Evolutionary conservation across 1,139 yeast genomes (phyloP).

Genomic region (Geotrichum bryndzae): DNA sequence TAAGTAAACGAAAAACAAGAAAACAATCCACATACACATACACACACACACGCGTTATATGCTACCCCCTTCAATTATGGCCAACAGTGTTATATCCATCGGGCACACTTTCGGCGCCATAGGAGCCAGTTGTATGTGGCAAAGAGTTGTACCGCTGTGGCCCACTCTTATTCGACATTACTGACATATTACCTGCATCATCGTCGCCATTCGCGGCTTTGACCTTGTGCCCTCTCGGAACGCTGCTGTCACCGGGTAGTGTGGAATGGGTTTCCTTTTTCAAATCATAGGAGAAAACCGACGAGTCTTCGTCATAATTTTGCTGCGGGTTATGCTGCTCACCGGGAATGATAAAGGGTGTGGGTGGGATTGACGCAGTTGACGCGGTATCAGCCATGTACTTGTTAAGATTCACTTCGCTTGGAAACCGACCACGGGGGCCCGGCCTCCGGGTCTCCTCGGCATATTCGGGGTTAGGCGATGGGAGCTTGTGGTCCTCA

Average conservation of each 20-base stretch:
- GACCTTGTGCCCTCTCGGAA: neutral
- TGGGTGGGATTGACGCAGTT: neutral
- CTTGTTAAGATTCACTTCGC: conserved; percentile 13
- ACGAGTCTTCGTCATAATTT: conserved; percentile 23
- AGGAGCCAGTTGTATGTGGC: conserved; percentile 31
- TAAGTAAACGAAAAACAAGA: too few relatives aligned
- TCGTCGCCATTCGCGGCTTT: conserved; percentile 3
- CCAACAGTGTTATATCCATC: neutral
- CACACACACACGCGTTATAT: too few relatives aligned
- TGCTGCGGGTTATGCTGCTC: conserved; percentile 14
- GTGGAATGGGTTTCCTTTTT: conserved; percentile 33
- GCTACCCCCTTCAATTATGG: neutral
- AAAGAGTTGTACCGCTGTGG: conserved; percentile 17
- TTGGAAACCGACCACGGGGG: conserved; percentile 27
- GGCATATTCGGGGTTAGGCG: conserved; percentile 13
- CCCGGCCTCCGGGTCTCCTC: conserved; percentile 15
- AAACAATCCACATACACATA: too few relatives aligned
- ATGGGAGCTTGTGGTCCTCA: conserved; percentile 2
- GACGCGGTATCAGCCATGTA: conserved; percentile 8
- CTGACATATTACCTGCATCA: conserved; percentile 24
- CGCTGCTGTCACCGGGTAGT: conserved; percentile 22
- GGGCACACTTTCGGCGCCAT: conserved; percentile 23
- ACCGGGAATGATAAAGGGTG: conserved; percentile 6
- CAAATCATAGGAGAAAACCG: conserved; percentile 36
- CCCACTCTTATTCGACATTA: conserved; percentile 21